Percentiles rank a stretch among this genome's conserved stretches.
Conservation (phyloP, 2,329 filamentous ascomycete species). For the Nemania sp. region DNA sequence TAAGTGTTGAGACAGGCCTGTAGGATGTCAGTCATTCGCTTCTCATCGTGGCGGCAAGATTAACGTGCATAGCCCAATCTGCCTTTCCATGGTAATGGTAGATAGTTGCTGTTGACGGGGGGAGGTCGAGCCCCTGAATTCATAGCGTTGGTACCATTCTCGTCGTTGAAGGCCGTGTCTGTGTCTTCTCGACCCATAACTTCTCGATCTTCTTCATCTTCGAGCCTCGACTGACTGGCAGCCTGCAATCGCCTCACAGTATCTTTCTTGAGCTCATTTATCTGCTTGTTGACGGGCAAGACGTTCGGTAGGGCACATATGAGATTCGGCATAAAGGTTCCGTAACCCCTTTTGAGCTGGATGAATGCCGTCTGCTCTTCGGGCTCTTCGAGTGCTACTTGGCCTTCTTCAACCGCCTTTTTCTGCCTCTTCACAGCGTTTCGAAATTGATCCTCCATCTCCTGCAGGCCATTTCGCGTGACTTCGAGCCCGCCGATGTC, state of each 20-base stretch:
- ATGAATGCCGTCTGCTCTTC: conserved; percentile 36
- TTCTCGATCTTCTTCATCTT: not conserved
- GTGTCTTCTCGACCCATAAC: conserved; percentile 13
- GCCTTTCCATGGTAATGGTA: conserved; percentile 90
- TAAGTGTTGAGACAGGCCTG: conserved; percentile 92
- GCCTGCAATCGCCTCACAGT: not conserved
- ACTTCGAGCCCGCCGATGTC: conserved; percentile 42
- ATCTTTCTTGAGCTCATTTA: not conserved
- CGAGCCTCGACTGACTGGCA: not conserved
- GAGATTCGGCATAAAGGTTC: conserved; percentile 38
- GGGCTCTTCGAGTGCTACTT: not conserved
- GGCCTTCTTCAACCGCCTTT: conserved; percentile 49
- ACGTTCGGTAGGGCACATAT: conserved; percentile 18
- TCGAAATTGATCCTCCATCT: conserved; percentile 55
- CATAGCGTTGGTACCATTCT: conserved; percentile 30
- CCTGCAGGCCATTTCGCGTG: conserved; percentile 51
- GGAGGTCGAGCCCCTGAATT: conserved; percentile 61
- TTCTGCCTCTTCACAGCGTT: conserved; percentile 52
- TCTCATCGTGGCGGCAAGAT: not conserved
- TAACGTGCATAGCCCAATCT: conserved; percentile 79
- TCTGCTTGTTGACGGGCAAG: conserved; percentile 9
- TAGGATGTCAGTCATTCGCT: conserved; percentile 19
- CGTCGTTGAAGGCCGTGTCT: conserved; percentile 13
- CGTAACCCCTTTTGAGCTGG: conserved; percentile 43
- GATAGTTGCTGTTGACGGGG: conserved; percentile 78